Evolutionary conservation across 139 green algal genomes (phyloP), one percentile per base, ranked within the genome.

Genomic region (Deuterostichococcus epilithicus): DNA sequence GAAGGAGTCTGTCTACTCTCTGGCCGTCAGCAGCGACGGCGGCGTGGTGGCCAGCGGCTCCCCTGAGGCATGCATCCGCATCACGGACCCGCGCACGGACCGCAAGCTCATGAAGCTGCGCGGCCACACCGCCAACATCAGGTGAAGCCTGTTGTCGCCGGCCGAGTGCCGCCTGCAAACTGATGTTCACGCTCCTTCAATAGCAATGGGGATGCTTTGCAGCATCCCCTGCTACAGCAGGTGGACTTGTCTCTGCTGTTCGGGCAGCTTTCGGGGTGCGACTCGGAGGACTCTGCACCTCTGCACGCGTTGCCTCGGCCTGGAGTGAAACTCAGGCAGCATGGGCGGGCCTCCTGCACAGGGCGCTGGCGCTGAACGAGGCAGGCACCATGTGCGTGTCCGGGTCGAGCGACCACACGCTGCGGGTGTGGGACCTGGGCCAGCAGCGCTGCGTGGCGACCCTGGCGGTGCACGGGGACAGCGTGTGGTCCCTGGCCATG

Each of bases 401-500:
- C 1, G 94, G 89, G 26, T 86, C 80, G 23, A 90, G 84, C 5
- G 94, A 98, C 76, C 82, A 89, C 71, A 97, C 93, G 30, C 86
- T 97, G 47, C 86, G 90, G 74, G 83, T 97, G 71, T 98, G 94
- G 94, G 93, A 98, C 81, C 63, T 98, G 73, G 82, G 92, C 23
- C 90, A 94, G 88, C 89, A 95, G 79, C 82, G 94, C 25, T 97
- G 92, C 78, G 28, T 87, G 66, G 77, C 88, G 81, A 93, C 88
- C 0, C 83, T 91, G 33, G 80, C 80, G 0, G 74, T 94, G n/a
- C 94, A 98, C 83, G 90, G 75, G 0, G 94, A 97, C 86, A 90
- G 78, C 37, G 94, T 98, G 33, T 98, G 94, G 93, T 80, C 81
- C 35, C 80, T 98, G 75, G 81, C 85, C 1, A 85, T 83, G 0